Evolutionary conservation across 805 yeast species (phyloP).

Genomic region (Candida caryicola): DNA sequence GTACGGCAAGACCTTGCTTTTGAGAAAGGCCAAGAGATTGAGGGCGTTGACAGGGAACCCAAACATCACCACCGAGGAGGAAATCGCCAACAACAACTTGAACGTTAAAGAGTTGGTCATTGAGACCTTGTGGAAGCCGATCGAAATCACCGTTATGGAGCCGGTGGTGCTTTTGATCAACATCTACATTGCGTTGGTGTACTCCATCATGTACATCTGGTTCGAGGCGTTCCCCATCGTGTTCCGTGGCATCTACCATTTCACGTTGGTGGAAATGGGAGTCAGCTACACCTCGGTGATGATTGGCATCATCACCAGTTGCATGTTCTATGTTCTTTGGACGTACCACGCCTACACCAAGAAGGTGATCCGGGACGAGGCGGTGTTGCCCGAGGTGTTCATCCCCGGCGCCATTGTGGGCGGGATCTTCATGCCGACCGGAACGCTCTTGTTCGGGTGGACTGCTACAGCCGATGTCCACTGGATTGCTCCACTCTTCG

Average conservation of each 20-base stretch:
- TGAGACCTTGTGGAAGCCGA: slow-evolving; percentile 47
- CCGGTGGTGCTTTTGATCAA: slow-evolving; percentile 57
- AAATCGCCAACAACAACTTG: slow-evolving; percentile 25
- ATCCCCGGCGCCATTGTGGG: slow-evolving; percentile 23
- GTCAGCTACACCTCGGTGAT: slow-evolving; percentile 45
- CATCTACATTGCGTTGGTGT: slow-evolving; percentile 49
- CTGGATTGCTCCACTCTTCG: slow-evolving; percentile 22
- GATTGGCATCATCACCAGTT: slow-evolving; percentile 38
- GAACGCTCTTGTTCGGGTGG: slow-evolving; percentile 23
- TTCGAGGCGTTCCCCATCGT: slow-evolving; percentile 64
- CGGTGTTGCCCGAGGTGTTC: slow-evolving; percentile 15
- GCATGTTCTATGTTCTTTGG: slow-evolving; percentile 8
- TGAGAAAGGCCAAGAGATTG: slow-evolving; percentile 47
- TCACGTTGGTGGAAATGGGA: slow-evolving; percentile 48
- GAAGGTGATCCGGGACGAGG: slow-evolving; percentile 10
- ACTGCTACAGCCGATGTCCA: slow-evolving; percentile 15
- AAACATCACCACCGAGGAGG: slow-evolving; percentile 43
- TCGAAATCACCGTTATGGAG: slow-evolving; percentile 48
- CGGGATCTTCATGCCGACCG: slow-evolving; percentile 19
- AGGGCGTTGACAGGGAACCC: slow-evolving; percentile 48
- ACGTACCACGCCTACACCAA: slow-evolving; percentile 12
- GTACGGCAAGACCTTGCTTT: slow-evolving; percentile 41
- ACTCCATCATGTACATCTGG: slow-evolving; percentile 53
- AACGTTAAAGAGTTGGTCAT: slow-evolving; percentile 17
- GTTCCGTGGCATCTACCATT: slow-evolving; percentile 42